Percentiles rank a stretch among this genome's conserved stretches.
Conservation (phyloP, 2,329 filamentous ascomycete genomes). For the Clonostachys sp. region DNA sequence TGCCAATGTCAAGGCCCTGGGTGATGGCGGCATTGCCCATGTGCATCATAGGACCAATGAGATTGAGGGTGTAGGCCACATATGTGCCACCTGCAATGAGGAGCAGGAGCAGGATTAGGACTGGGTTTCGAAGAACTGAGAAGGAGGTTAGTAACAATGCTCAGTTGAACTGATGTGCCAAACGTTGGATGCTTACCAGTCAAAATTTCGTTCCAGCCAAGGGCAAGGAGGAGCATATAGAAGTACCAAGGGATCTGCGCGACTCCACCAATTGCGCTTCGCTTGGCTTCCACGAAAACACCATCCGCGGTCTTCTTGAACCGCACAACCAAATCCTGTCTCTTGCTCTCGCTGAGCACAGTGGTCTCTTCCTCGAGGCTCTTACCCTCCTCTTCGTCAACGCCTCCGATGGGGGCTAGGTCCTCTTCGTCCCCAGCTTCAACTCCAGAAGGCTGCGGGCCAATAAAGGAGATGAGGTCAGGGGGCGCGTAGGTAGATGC, state of each 20-base stretch:
- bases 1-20: slow-evolving; percentile 87
- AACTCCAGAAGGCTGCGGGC: slow-evolving; percentile 67
- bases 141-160: slow-evolving; percentile 1
- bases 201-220: slow-evolving; percentile 98
- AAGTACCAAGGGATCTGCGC: slow-evolving; percentile 94
- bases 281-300: slow-evolving; percentile 96
- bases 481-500: slow-evolving; percentile 70
- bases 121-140: slow-evolving; percentile 83
- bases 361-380: slow-evolving; percentile 95
- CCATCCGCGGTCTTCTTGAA: slow-evolving; percentile 99
- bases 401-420: slow-evolving; percentile 79
- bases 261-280: slow-evolving; percentile 91
- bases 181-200: slow-evolving; percentile 60
- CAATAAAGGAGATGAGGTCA: slow-evolving; percentile 81
- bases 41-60: slow-evolving; percentile 92
- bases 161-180: neutral
- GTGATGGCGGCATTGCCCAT: slow-evolving; percentile 86
- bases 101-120: slow-evolving; percentile 87
- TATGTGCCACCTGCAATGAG: slow-evolving; percentile 74
- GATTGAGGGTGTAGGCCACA: slow-evolving; percentile 86
- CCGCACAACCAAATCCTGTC: slow-evolving; percentile 83
- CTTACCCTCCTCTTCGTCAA: slow-evolving; percentile 93
- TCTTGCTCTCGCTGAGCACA: slow-evolving; percentile 83
- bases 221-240: slow-evolving; percentile 79
- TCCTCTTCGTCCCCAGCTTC: slow-evolving; percentile 88